Conservation (phyloP, 2,329 filamentous ascomycete genomes). For the Metarhizium brunneum region DNA sequence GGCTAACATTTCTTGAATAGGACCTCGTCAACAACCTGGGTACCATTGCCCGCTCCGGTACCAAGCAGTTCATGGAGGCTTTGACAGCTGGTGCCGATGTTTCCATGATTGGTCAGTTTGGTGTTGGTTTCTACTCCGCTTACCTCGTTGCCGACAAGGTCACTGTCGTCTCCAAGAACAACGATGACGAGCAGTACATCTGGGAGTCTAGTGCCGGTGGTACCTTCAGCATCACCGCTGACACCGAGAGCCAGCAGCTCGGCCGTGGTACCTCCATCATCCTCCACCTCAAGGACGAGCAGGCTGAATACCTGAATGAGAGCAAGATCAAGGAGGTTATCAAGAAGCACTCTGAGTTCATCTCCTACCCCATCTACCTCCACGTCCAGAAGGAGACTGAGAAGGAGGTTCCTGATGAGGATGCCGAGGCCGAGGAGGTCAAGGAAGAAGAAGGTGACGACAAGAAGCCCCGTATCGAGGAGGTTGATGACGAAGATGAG, state of each 20-base stretch:
- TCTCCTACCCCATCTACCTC: slow-evolving; percentile 99
- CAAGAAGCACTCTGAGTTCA: slow-evolving; percentile 99
- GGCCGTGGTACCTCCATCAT: slow-evolving; percentile 97
- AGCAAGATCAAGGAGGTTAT: slow-evolving; percentile 99
- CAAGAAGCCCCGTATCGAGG: slow-evolving; percentile 94
- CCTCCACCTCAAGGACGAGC: slow-evolving; percentile 99
- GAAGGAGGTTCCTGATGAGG: slow-evolving; percentile 97
- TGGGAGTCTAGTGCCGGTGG: slow-evolving; percentile 98
- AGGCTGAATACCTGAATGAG: slow-evolving; percentile 97
- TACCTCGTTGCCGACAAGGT: slow-evolving; percentile 98
- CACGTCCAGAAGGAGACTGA: slow-evolving; percentile 99
- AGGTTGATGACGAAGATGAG: slow-evolving; percentile 80
- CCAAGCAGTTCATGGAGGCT: slow-evolving; percentile 99
- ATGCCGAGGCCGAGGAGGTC: slow-evolving; percentile 64
- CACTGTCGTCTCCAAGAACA: slow-evolving; percentile 95
- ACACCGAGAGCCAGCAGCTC: slow-evolving; percentile 83
- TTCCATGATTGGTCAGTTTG: slow-evolving; percentile 99
- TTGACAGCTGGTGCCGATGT: slow-evolving; percentile 97
- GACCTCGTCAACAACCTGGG: slow-evolving; percentile 99
- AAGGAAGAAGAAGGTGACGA: slow-evolving; percentile 62
- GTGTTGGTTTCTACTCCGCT: slow-evolving; percentile 99
- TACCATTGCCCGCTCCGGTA: slow-evolving; percentile 97
- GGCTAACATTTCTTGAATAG: slow-evolving; percentile 28
- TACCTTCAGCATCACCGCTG: slow-evolving; percentile 86
- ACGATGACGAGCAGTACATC: slow-evolving; percentile 99